Conservation (phyloP, 2,329 filamentous ascomycete genomes). For the Ceratocystis eucalypticola region DNA sequence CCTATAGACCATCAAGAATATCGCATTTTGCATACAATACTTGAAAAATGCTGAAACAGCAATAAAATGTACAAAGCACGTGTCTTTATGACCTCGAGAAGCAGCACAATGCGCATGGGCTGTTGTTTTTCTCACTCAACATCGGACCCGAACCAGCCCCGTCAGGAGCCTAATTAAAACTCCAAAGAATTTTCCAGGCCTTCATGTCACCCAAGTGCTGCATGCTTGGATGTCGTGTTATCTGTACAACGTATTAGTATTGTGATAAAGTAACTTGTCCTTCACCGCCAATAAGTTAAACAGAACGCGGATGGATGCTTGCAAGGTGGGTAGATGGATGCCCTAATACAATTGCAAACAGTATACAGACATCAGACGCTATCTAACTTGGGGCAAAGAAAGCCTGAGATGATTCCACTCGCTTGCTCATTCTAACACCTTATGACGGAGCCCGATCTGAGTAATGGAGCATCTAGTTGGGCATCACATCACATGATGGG, state of each 20-base stretch:
- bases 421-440: too few relatives aligned
- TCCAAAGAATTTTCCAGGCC: not conserved
- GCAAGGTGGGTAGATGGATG: too few relatives aligned
- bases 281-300: not conserved
- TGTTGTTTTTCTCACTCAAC: too few relatives aligned
- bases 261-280: not conserved
- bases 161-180: not conserved
- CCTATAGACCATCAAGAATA: too few relatives aligned
- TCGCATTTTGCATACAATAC: too few relatives aligned
- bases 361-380: too few relatives aligned
- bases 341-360: too few relatives aligned
- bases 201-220: not conserved
- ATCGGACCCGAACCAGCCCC: not conserved
- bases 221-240: not conserved
- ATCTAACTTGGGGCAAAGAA: too few relatives aligned
- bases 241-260: too few relatives aligned
- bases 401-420: too few relatives aligned
- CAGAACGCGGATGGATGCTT: too few relatives aligned
- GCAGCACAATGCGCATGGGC: not conserved
- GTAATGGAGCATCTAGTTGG: not conserved
- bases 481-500: not conserved
- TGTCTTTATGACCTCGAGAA: not conserved
- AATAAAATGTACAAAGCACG: not conserved
- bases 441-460: not conserved
- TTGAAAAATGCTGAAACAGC: not conserved